A percentile compares a stretch with the other conserved stretches of the same genome.
Evolutionary conservation across 106 monocot species (phyloP).

Genomic region (Chionographis japonica): DNA sequence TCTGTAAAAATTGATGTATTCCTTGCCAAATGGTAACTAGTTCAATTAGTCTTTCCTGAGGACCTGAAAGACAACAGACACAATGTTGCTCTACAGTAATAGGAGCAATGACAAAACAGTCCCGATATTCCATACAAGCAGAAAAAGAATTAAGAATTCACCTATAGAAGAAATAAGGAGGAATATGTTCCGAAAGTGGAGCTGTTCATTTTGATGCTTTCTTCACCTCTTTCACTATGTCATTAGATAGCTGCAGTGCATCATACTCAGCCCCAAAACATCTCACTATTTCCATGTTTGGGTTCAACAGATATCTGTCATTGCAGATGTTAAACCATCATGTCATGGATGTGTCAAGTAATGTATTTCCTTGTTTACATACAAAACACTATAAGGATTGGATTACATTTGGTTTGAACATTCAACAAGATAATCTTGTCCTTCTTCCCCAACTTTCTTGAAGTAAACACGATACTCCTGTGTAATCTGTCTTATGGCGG

Average conservation of each 20-base stretch:
- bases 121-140: not conserved
- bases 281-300: conserved; percentile 68
- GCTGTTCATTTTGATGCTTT: conserved; percentile 40
- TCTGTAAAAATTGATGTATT: too few relatives aligned
- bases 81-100: too few relatives aligned
- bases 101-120: too few relatives aligned
- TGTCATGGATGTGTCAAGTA: too few relatives aligned
- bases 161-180: not conserved
- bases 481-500: conserved; percentile 74
- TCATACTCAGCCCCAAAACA: conserved; percentile 69
- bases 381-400: not conserved
- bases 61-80: too few relatives aligned
- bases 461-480: conserved; percentile 92
- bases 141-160: not conserved
- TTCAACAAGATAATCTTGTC: conserved; percentile 92
- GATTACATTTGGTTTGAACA: conserved; percentile 84
- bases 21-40: too few relatives aligned
- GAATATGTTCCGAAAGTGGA: not conserved
- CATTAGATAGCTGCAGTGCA: conserved; percentile 50
- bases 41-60: too few relatives aligned
- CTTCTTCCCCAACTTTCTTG: conserved; percentile 84
- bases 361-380: not conserved
- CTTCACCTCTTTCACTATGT: conserved; percentile 51
- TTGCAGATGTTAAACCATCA: not conserved
- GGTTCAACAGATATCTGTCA: conserved; percentile 67